Base-by-base conservation (phyloP, 495 filamentous ascomycete species). In the Trypethelium eluteriae region DNA sequence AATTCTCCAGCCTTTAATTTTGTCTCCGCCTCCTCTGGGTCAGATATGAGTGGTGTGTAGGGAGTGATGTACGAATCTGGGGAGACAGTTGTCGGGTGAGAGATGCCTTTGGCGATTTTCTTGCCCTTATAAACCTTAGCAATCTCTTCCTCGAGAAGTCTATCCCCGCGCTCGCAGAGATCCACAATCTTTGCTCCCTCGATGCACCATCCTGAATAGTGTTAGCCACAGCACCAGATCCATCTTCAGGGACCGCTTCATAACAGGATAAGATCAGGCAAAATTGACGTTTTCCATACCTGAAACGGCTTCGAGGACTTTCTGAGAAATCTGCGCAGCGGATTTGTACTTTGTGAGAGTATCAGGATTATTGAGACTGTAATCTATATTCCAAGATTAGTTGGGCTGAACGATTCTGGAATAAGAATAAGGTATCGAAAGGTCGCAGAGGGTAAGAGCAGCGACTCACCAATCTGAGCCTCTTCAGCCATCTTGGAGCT, bases 311-410 rank as follows among this genome's bases (percentile, higher is more conserved):
- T 92, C 90, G 49, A 98, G 86, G 68, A 95, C 93, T 80, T 91
- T 94, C 76, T 96, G 90, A 46, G 94, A 94, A 79, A 98, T 98
- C 72, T 86, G 82, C 62, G 90, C 94, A 47, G 94, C 95, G 69
- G 88, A 91, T 84, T 96, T 98, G 83, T 98, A 98, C 82, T 98
- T 98, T 76, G 95, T 96, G 70, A 98, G 84, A 70, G 92, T 96
- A 73, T 98, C 93, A 62, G 94, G 92, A 83, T 98, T 98, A 80
- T 89, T 90, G 74, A 97, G 84, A 68, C 91, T 85, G 82, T 98
- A 96, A 77, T 98, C 94, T 97, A 36, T 14, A 14, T 36, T 5
- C 53, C 2, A 35, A 18, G 5, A 14, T 59, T 18, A 59, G 53
- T 59, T 32, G 49, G 12, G 16, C 25, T 53, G 49, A 16, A 53